Evolutionary conservation across 352 stramenopile genomes (phyloP).

Genomic region (Pythium plurisporium): DNA sequence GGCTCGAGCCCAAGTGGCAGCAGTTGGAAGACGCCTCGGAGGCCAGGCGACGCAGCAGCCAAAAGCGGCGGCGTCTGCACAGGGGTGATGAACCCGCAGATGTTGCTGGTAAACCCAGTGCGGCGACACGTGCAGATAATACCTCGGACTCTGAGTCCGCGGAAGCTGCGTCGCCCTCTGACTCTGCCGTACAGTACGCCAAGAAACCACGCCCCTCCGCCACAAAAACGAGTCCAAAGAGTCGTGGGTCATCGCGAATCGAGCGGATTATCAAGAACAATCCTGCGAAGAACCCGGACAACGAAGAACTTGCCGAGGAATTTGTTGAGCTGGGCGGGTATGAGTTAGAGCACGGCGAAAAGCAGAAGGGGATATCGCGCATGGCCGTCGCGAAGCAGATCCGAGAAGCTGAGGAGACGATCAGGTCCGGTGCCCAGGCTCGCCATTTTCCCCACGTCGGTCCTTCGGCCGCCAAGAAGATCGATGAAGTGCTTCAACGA

Average conservation of each 20-base stretch:
- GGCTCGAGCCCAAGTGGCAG: slow-evolving; percentile 47
- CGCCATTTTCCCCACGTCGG: slow-evolving; percentile 27
- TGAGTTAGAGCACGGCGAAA: slow-evolving; percentile 31
- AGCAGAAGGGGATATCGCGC: slow-evolving; percentile 34
- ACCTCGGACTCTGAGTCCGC: not conserved
- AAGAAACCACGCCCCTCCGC: not conserved
- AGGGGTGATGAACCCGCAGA: slow-evolving; percentile 7
- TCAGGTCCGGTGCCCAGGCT: slow-evolving; percentile 29
- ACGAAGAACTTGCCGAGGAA: slow-evolving; percentile 36
- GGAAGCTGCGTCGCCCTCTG: not conserved
- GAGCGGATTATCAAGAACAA: slow-evolving; percentile 34
- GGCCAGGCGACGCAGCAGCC: slow-evolving; percentile 30
- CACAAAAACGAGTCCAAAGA: not conserved
- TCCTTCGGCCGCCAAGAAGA: slow-evolving; percentile 29
- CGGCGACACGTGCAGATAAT: not conserved
- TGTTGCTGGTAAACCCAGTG: not conserved
- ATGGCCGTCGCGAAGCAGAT: slow-evolving; percentile 43
- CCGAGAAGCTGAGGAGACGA: slow-evolving; percentile 20
- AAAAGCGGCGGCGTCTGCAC: slow-evolving; percentile 20
- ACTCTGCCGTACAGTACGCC: not conserved
- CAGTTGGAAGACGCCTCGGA: slow-evolving; percentile 39
- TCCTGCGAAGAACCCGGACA: slow-evolving; percentile 29
- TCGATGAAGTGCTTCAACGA: slow-evolving; percentile 32
- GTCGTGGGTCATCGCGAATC: slow-evolving; percentile 8
- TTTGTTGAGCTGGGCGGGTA: slow-evolving; percentile 38